These are phyloP conservation scores for Magnusiomyces ingens DNA, from an alignment of 1,139 yeast species.

Conservation along the genomic window DNA sequence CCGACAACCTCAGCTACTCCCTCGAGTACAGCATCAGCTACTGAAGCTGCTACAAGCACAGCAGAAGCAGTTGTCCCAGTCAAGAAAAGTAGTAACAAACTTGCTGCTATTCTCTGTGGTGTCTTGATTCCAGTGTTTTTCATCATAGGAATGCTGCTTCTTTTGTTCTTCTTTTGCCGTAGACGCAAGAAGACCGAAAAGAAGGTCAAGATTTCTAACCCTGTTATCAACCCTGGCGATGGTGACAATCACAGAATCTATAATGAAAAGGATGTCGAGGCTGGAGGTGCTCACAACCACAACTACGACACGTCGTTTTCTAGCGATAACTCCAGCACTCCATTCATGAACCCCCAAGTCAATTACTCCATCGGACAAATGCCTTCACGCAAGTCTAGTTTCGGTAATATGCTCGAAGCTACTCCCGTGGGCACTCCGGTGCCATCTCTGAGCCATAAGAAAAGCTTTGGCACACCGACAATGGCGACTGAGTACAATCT, in stretches of 20 bases:
- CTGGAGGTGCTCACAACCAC: neutral
- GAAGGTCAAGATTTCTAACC: conserved; percentile 19
- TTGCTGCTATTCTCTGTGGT: conserved; percentile 59
- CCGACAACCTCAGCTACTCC: neutral
- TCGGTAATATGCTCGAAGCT: neutral
- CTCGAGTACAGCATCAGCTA: neutral
- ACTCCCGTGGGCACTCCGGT: neutral
- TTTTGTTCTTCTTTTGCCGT: conserved; percentile 43
- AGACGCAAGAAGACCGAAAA: conserved; percentile 30
- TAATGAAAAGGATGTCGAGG: neutral
- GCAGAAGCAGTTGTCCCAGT: conserved; percentile 1
- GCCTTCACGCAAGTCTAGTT: neutral
- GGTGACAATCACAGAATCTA: neutral
- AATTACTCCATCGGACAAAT: neutral
- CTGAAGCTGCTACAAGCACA: neutral
- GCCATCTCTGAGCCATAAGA: neutral
- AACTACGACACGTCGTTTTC: neutral
- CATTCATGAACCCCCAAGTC: neutral
- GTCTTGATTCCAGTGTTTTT: conserved; percentile 67
- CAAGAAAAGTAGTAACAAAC: conserved; percentile 4
- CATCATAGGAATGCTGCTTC: conserved; percentile 43
- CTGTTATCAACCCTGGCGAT: too few relatives aligned
- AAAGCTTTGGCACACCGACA: conserved; percentile 10
- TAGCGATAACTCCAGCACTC: neutral
- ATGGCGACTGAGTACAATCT: conserved; percentile 12